Conservation (phyloP, 805 yeast genomes). For the Lachancea waltii region DNA sequence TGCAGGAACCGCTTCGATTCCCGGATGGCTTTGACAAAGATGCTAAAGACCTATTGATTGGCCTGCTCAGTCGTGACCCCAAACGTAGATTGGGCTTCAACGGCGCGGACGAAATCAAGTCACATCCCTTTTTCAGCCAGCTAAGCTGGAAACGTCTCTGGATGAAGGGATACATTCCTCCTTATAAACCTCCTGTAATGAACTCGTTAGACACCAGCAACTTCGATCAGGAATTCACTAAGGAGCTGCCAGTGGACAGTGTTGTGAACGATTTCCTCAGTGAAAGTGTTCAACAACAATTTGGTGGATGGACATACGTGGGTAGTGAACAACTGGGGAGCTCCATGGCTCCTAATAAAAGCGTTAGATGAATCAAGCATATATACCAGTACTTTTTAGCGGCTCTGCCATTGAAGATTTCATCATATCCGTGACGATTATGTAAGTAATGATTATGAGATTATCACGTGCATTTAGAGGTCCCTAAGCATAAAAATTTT, state of each 20-base stretch:
- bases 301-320: constrained; percentile 98
- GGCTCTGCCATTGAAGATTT: too few species aligned
- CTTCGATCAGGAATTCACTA: constrained; percentile 87
- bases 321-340: constrained; percentile 50
- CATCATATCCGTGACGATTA: too few species aligned
- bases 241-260: constrained; percentile 88
- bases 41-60: constrained; percentile 72
- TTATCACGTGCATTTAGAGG: neutral
- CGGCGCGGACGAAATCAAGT: constrained; percentile 79
- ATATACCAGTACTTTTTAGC: too few species aligned
- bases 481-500: constrained; percentile 12
- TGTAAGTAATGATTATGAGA: too few species aligned
- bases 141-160: constrained; percentile 83
- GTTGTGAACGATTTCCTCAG: constrained; percentile 89
- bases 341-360: constrained; percentile 30
- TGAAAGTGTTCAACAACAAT: constrained; percentile 94
- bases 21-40: constrained; percentile 83
- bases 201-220: constrained; percentile 86
- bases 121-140: constrained; percentile 79
- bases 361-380: constrained; percentile 21
- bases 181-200: constrained; percentile 86
- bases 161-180: constrained; percentile 87
- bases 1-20: constrained; percentile 82
- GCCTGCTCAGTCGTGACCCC: constrained; percentile 81
- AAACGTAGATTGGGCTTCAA: constrained; percentile 63